Percentiles rank a stretch among this genome's conserved stretches.
These are phyloP conservation scores for Termitomyces sp. DNA, from an alignment of 768 basidiomycete species.

Conservation along the genomic window DNA sequence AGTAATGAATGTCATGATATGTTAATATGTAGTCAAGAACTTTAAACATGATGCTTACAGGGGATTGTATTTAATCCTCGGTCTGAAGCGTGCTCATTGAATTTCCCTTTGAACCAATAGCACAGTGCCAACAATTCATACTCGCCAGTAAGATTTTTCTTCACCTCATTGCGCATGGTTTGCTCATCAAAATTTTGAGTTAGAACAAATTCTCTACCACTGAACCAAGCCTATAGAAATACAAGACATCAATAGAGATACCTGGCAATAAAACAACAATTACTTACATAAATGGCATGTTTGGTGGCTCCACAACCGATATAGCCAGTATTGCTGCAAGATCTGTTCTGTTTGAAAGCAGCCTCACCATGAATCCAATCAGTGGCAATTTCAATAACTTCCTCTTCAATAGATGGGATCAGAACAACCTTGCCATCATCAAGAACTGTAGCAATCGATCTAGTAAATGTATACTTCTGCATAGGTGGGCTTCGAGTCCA, in stretches of 20 bases:
- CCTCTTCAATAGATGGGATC: not conserved
- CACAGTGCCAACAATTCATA: slow-evolving; percentile 12
- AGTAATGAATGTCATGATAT: not conserved
- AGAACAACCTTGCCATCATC: not conserved
- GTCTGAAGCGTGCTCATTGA: slow-evolving; percentile 1
- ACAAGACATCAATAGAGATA: not conserved
- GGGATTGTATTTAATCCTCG: not conserved
- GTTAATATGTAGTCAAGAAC: not conserved
- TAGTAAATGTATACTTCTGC: not conserved
- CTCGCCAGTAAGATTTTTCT: slow-evolving; percentile 11
- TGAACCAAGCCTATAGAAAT: not conserved
- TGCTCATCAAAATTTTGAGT: slow-evolving; percentile 11
- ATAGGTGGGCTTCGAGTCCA: not conserved
- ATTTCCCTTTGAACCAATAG: slow-evolving; percentile 17
- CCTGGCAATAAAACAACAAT: not conserved
- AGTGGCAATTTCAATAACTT: slow-evolving; percentile 3
- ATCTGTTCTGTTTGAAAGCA: not conserved
- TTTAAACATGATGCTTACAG: not conserved
- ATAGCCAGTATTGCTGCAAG: not conserved
- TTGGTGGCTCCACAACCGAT: slow-evolving; percentile 17
- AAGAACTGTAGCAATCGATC: not conserved
- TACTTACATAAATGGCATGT: slow-evolving; percentile 17
- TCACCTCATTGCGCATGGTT: slow-evolving; percentile 3
- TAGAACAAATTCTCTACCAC: slow-evolving; percentile 15
- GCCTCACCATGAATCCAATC: not conserved